Percentiles rank a stretch among this genome's conserved stretches.
Conservation (phyloP, 2,329 filamentous ascomycete species). For the Verticillium isaacii region DNA sequence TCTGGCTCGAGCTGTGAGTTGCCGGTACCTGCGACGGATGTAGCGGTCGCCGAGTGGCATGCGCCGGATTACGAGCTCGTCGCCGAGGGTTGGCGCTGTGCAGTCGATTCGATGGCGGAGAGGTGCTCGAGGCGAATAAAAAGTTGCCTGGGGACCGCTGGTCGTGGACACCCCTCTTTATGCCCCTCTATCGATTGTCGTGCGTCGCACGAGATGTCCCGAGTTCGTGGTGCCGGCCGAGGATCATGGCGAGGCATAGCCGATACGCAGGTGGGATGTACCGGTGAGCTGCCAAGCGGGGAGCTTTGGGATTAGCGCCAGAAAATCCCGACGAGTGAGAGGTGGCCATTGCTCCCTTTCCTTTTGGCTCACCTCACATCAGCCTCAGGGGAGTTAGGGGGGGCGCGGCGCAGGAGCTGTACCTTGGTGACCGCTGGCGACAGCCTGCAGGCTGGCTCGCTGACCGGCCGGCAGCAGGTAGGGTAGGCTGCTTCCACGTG, state of each 20-base stretch:
- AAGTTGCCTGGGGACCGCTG: not conserved
- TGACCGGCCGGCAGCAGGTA: not conserved
- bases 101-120: not conserved
- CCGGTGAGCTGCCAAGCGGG: not conserved
- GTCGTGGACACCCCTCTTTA: not conserved
- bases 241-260: not conserved
- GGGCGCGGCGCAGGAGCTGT: not conserved
- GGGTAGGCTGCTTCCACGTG: not conserved
- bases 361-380: not conserved
- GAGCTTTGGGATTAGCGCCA: not conserved
- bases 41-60: not conserved
- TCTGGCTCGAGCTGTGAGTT: not conserved
- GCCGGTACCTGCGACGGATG: not conserved
- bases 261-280: not conserved
- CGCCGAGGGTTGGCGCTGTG: not conserved
- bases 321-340: not conserved
- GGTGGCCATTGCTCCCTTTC: not conserved
- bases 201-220: not conserved
- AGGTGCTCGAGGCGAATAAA: not conserved
- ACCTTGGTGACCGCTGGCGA: not conserved
- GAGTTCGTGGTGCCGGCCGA: not conserved
- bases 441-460: not conserved
- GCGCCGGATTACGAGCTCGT: not conserved
- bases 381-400: not conserved
- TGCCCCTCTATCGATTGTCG: not conserved